Percentiles rank a stretch among this genome's conserved stretches.
Conservation (phyloP, 257 asterid genomes). For the Eucommia ulmoides region DNA sequence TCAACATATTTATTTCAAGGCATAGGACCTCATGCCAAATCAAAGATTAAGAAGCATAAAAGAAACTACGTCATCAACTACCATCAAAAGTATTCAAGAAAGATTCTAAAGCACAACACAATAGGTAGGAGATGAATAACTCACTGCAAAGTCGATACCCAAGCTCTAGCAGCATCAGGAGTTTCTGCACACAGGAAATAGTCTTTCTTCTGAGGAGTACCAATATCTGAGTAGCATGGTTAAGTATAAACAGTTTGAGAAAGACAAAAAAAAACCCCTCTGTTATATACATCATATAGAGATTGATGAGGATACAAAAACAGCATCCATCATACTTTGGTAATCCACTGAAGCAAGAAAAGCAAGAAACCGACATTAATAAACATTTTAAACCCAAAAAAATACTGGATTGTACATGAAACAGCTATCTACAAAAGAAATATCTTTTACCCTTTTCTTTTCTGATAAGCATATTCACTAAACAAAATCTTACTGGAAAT, state of each 20-base stretch:
- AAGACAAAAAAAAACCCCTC: slow-evolving; percentile 3
- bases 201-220: slow-evolving; percentile 90
- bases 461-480: not conserved
- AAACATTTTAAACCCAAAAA: not conserved
- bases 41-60: too few species aligned
- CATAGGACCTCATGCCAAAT: too few species aligned
- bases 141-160: slow-evolving; percentile 96
- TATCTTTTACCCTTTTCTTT: too few species aligned
- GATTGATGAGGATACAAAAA: slow-evolving; percentile 86
- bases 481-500: slow-evolving; percentile 68
- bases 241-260: slow-evolving; percentile 29
- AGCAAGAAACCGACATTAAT: slow-evolving; percentile 9
- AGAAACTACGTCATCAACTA: not conserved
- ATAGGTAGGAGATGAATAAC: slow-evolving; percentile 25
- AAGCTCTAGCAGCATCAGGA: slow-evolving; percentile 90
- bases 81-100: not conserved
- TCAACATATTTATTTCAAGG: too few species aligned
- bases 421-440: too few species aligned
- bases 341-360: slow-evolving; percentile 54
- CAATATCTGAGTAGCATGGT: slow-evolving; percentile 61
- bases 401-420: too few species aligned
- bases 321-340: slow-evolving; percentile 96
- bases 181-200: slow-evolving; percentile 96
- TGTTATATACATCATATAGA: too few species aligned
- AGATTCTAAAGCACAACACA: slow-evolving; percentile 8